Conservation (phyloP, 2,329 filamentous ascomycete species). For the Zasmidium angulare region DNA sequence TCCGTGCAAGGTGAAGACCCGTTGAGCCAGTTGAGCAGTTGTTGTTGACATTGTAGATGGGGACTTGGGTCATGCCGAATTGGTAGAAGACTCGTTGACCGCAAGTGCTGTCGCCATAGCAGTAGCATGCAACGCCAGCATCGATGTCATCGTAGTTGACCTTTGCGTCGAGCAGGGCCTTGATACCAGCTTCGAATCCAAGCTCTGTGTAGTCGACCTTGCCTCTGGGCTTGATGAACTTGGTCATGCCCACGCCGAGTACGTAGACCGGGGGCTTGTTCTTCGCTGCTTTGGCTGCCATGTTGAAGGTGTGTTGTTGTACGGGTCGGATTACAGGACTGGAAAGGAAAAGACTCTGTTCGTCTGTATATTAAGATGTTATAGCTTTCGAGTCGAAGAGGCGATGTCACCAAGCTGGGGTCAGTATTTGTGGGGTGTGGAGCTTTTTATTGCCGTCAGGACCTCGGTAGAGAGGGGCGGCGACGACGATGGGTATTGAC, state of each 20-base stretch:
- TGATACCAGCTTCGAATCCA: slow-evolving; percentile 87
- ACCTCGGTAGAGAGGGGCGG: slow-evolving; percentile 8
- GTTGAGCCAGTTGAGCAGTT: slow-evolving; percentile 97
- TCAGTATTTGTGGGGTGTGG: slow-evolving; percentile 4
- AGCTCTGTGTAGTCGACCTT: slow-evolving; percentile 94
- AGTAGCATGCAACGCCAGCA: slow-evolving; percentile 91
- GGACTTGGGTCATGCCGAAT: slow-evolving; percentile 95
- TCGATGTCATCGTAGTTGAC: slow-evolving; percentile 97
- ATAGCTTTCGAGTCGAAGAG: slow-evolving; percentile 8
- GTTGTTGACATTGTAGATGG: slow-evolving; percentile 98
- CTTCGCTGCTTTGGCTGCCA: slow-evolving; percentile 27
- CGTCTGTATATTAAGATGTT: background rate
- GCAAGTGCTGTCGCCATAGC: slow-evolving; percentile 92
- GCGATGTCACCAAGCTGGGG: slow-evolving; percentile 12
- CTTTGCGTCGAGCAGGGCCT: slow-evolving; percentile 79
- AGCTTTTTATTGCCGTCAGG: slow-evolving; percentile 6
- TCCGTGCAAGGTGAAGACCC: slow-evolving; percentile 79
- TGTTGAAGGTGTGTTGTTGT: slow-evolving; percentile 11
- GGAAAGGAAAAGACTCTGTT: background rate
- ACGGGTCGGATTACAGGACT: background rate
- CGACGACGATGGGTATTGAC: background rate
- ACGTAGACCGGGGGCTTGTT: slow-evolving; percentile 61
- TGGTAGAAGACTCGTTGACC: slow-evolving; percentile 98
- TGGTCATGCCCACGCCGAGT: slow-evolving; percentile 96
- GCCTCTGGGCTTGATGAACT: slow-evolving; percentile 95